Conservation (phyloP, 768 basidiomycete genomes). For the Hygrocybe coccinea region DNA sequence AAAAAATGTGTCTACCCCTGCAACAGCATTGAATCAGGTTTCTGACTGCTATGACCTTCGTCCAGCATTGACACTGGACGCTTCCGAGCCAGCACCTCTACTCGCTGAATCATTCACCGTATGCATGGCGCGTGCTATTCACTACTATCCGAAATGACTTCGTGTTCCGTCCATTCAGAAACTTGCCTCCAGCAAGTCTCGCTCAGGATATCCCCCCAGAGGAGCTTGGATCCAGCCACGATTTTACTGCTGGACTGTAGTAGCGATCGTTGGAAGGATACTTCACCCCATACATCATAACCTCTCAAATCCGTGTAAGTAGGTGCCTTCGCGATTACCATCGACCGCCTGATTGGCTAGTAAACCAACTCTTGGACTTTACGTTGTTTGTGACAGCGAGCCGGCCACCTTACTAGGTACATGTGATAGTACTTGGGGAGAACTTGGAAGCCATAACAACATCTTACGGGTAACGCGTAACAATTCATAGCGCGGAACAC, state of each 20-base stretch:
- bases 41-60: too few species aligned
- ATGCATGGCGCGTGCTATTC: conserved; percentile 43
- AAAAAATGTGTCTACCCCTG: too few species aligned
- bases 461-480: background rate
- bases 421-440: background rate
- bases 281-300: conserved; percentile 40
- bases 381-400: conserved; percentile 48
- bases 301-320: background rate
- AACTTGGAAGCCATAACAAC: background rate
- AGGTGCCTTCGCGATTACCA: background rate
- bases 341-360: background rate
- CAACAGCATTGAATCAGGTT: too few species aligned
- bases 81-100: too few species aligned
- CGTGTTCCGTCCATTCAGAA: conserved; percentile 57
- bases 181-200: conserved; percentile 49
- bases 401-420: conserved; percentile 45
- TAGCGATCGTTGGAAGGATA: conserved; percentile 53
- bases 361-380: conserved; percentile 36
- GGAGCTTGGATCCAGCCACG: conserved; percentile 36
- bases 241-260: conserved; percentile 53
- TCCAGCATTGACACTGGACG: too few species aligned
- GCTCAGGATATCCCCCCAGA: conserved; percentile 46
- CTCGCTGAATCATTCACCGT: too few species aligned
- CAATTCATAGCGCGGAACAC: conserved; percentile 42
- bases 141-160: conserved; percentile 39